Evolutionary conservation across 306 rosid species (phyloP).

Genomic region (Erythrophleum fordii): DNA sequence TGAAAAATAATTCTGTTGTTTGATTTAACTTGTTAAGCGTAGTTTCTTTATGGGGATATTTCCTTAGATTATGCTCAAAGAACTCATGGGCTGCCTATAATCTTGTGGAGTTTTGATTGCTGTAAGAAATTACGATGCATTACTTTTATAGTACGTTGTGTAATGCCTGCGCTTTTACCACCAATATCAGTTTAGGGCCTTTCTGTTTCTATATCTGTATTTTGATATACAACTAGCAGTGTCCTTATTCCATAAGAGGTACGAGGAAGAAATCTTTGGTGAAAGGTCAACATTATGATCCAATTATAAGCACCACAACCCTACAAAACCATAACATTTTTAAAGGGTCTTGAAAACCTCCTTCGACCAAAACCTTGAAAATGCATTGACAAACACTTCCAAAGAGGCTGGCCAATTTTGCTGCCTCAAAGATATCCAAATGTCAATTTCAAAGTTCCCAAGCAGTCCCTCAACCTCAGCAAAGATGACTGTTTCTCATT

Average conservation of each 20-base stretch:
- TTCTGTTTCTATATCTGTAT: background rate
- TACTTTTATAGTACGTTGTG: too few relatives aligned
- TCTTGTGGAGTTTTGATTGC: too few relatives aligned
- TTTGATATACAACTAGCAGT: background rate
- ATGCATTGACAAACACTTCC: background rate
- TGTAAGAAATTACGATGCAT: too few relatives aligned
- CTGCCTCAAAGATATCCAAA: conserved; percentile 3
- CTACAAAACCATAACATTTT: background rate
- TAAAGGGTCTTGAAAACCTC: background rate
- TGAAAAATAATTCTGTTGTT: background rate
- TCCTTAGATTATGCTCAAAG: background rate
- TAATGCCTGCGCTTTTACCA: background rate
- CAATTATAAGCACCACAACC: background rate
- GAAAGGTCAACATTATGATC: background rate
- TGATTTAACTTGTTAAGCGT: background rate
- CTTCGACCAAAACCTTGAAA: background rate
- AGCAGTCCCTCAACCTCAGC: background rate
- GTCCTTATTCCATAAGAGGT: background rate
- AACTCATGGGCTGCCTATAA: background rate
- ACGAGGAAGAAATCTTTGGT: background rate
- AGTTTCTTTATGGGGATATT: background rate
- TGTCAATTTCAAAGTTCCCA: background rate
- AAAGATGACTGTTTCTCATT: background rate
- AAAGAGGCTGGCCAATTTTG: background rate
- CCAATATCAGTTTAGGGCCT: conserved; percentile 3